Base-by-base conservation (phyloP, 345 rosid genomes). In the Stellera chamaejasme region DNA sequence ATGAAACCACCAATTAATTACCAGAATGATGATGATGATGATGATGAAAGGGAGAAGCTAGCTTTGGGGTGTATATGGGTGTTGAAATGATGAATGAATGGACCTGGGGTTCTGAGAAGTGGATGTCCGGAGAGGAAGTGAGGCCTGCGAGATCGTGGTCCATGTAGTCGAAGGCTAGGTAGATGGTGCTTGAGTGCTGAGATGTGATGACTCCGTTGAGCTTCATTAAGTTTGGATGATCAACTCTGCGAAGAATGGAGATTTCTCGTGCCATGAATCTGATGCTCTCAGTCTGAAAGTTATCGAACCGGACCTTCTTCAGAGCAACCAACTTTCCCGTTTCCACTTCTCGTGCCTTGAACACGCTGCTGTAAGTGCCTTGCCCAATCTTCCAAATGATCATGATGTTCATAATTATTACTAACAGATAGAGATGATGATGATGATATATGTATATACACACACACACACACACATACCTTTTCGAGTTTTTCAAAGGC, bases 311-410 rank as follows among this genome's bases (percentile, higher is more conserved):
- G 23, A 83, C 95, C 70, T 87, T 87, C 78, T 87, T 87, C 67
- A 87, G 62, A 11, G 95, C 95, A 65, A 83, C 77, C 79, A 81
- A 72, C 68, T 63, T 79, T 27, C 95, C 88, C 0, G 79, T 83
- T 61, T 65, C 83, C 26, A 87, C 83, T 73, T 87, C 88, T 0
- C 86, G 64, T 56, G 90, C 95, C 60, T 80, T 77, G 61, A 81
- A 87, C 48, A 87, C 95, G 10, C 81, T 87, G 73, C 95, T 87
- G 65, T 87, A 87, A 49, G 95, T 87, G 11, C 95, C 95, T 77
- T 87, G 95, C 73, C 95, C 95, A 67, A 87, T 79, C 95, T 87
- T 68, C 23, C 23, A 19, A 0, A 19, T 19, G 23, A 19, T 19
- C 23, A 19, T 19, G 23, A 19, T n/a, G n/a, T n/a, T 19, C 23